Evolutionary conservation across 345 rosid species (phyloP), one percentile per base, ranked within the genome.

Genomic region (Brassica carinata): DNA sequence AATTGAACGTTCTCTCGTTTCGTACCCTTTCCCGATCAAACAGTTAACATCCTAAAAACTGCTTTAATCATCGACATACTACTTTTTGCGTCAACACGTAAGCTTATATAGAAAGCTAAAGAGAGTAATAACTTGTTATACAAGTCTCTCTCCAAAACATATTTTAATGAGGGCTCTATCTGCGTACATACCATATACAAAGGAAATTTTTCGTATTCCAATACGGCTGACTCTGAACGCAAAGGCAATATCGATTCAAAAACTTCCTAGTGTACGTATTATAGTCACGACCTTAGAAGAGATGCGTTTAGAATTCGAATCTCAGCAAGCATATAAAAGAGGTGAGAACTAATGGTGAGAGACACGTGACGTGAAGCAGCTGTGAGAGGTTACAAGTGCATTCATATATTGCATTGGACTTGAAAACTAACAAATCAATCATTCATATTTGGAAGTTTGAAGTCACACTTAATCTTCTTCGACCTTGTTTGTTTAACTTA

Each of bases 301-400:
- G 64, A 19, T 63, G 65, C 55, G 17, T 48, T 26, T 48, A 31
- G 27, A 64, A 23, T 71, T 71, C 30, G 76, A 71, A 77, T 45
- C 8, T 5, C 64, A 31, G 13, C 36, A 71, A 19, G 13, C 36
- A 71, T 62, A n/a, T 67, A 14, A 69, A 76, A 69, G 30, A 77
- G 62, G 48, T 61, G 75, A 69, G n/a, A 18, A 29, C 51, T 38
- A 76, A 68, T 29, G 68, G 43, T 59, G 33, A 77, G 48, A 40
- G 3, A 59, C 80, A 40, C 68, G 74, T 69, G 61, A 68, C 14
- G 14, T 40, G 59, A 15, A 67, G 36, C 79, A 57, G 26, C 72
- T 58, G 0, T 18, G 53, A 75, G 55, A 66, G 36, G 67, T 38
- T 66, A 67, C 73, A 58, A 76, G 30, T 67, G 67, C 58, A 67